phyloP scores from a whole-genome alignment of 2,329 filamentous ascomycete genomes.

The Metarhizium guizhouense region DNA sequence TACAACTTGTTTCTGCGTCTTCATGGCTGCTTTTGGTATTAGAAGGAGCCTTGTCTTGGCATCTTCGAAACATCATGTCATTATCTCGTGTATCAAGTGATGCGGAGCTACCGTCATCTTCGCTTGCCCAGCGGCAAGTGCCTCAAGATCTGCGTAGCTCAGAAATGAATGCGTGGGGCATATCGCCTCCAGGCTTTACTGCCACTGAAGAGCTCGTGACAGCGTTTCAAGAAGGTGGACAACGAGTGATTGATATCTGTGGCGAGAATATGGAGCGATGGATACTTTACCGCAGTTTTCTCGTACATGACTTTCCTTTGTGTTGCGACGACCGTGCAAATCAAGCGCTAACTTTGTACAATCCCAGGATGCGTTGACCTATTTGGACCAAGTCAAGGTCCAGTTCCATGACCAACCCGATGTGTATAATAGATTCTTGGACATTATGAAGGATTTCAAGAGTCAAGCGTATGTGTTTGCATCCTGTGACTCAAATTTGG shows the following conservation, averaged over 20 bases:
- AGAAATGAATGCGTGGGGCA: not conserved
- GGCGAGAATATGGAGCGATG: constrained; percentile 12
- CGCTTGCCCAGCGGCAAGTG: not conserved
- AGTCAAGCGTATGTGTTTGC: constrained; percentile 70
- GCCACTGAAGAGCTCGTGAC: constrained; percentile 8
- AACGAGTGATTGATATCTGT: constrained; percentile 13
- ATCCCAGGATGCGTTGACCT: constrained; percentile 68
- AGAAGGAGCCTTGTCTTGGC: not conserved
- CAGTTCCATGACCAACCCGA: constrained; percentile 95
- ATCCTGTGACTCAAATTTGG: constrained; percentile 48
- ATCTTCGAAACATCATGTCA: not conserved
- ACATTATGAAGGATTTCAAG: constrained; percentile 99
- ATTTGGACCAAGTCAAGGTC: constrained; percentile 96
- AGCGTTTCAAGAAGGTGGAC: constrained; percentile 13
- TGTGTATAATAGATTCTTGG: constrained; percentile 92
- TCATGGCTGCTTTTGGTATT: not conserved
- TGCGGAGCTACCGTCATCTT: not conserved
- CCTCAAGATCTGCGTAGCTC: not conserved
- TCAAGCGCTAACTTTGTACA: not conserved
- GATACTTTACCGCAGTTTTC: constrained; percentile 14
- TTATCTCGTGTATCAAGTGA: not conserved
- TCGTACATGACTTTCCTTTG: constrained; percentile 14
- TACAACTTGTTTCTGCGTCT: not conserved
- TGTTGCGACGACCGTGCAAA: not conserved
- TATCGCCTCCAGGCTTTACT: not conserved